Conservation (phyloP, 176 grass and related monocot genomes). For the Coix lacrymajobi region DNA sequence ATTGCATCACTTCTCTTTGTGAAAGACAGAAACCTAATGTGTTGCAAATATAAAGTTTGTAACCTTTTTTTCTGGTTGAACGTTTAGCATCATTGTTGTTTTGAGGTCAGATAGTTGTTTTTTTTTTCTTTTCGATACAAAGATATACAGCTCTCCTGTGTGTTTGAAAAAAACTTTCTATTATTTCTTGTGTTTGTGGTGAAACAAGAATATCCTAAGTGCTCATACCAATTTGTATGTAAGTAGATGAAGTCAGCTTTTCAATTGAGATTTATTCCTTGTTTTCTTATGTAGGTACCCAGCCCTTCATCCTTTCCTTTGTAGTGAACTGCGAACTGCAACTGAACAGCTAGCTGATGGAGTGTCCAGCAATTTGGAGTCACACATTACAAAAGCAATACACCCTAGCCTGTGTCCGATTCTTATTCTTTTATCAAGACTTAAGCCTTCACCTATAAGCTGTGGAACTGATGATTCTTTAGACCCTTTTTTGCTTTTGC, state of each 20-base stretch:
- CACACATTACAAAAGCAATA: constrained; percentile 75
- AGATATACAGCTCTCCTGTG: background rate
- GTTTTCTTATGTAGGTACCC: constrained; percentile 71
- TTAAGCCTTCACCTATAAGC: constrained; percentile 84
- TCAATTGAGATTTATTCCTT: constrained; percentile 12
- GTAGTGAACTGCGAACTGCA: constrained; percentile 62
- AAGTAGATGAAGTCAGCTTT: background rate
- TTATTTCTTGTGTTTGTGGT: constrained; percentile 11
- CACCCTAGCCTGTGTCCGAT: constrained; percentile 94
- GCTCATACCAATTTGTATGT: background rate
- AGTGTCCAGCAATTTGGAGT: constrained; percentile 46
- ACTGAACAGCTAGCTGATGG: constrained; percentile 60
- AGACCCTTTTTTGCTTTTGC: constrained; percentile 85
- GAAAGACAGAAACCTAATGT: background rate
- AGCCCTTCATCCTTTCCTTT: constrained; percentile 87
- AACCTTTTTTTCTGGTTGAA: constrained; percentile 8
- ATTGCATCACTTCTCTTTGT: background rate
- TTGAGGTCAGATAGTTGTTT: background rate
- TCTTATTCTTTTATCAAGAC: constrained; percentile 90
- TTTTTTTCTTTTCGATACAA: background rate
- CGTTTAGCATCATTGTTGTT: background rate
- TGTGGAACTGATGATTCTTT: constrained; percentile 66
- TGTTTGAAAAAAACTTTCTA: background rate
- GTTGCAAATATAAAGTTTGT: background rate
- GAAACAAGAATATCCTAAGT: constrained; percentile 14